Evolutionary conservation across 2,329 filamentous ascomycete genomes (phyloP).

Genomic region (Trichoderma atroviride): DNA sequence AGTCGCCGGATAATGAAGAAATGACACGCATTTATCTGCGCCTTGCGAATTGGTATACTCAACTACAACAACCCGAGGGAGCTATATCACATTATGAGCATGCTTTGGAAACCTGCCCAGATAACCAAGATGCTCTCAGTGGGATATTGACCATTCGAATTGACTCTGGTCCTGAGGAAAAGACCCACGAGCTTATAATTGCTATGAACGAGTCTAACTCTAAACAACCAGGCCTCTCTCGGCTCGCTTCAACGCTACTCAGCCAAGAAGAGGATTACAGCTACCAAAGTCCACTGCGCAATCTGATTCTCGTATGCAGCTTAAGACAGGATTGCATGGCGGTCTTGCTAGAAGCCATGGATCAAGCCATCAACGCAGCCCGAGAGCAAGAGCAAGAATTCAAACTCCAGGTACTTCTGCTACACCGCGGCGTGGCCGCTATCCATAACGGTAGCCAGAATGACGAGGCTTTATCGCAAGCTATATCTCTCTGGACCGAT

Average conservation of each 20-base stretch:
- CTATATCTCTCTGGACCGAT: neutral
- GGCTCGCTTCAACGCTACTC: neutral
- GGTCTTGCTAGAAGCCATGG: neutral
- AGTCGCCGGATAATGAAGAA: neutral
- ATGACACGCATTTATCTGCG: neutral
- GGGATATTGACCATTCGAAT: neutral
- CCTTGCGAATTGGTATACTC: neutral
- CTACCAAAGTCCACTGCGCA: neutral
- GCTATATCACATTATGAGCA: neutral
- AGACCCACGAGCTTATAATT: neutral
- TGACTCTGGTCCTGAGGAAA: neutral
- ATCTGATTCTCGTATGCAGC: neutral
- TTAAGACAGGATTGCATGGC: neutral
- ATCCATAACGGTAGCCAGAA: neutral
- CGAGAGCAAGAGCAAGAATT: neutral
- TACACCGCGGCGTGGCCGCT: neutral
- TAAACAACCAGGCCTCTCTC: neutral
- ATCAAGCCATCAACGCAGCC: neutral
- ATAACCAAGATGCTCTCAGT: neutral
- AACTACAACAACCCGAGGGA: neutral
- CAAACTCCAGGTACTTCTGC: neutral
- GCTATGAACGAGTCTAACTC: neutral
- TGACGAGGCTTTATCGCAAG: neutral
- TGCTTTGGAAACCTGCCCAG: neutral
- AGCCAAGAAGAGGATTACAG: neutral